Evolutionary conservation across 208 protist species (phyloP).

Genomic region (Zelonia costaricensis): DNA sequence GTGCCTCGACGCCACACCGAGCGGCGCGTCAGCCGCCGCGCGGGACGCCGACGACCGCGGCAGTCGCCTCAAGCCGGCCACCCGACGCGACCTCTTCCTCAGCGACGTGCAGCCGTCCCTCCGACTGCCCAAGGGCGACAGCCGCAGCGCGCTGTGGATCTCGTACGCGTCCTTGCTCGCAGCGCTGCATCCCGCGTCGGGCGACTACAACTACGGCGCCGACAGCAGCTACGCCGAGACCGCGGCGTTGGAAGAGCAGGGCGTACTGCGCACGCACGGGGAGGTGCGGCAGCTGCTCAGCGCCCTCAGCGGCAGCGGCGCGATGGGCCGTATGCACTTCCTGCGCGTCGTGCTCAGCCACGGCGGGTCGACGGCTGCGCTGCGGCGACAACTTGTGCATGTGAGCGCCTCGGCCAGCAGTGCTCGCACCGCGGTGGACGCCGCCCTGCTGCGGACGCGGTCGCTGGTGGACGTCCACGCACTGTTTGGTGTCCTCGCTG

Average conservation of each 20-base stretch:
- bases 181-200: constrained; percentile 8
- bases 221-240: background rate
- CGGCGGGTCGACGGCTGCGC: constrained; percentile 28
- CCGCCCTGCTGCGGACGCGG: constrained; percentile 29
- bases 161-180: constrained; percentile 28
- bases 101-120: constrained; percentile 37
- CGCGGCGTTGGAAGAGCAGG: constrained; percentile 2
- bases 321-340: constrained; percentile 25
- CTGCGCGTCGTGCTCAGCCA: constrained; percentile 34
- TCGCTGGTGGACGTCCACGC: constrained; percentile 50
- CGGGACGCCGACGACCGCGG: background rate
- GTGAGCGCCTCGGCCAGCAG: background rate
- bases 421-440: constrained; percentile 3
- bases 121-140: constrained; percentile 34
- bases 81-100: constrained; percentile 33
- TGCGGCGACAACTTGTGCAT: constrained; percentile 30
- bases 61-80: constrained; percentile 5
- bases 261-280: constrained; percentile 11
- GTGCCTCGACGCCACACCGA: background rate
- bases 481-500: constrained; percentile 48
- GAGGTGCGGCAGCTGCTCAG: constrained; percentile 17
- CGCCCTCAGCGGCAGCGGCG: constrained; percentile 6
- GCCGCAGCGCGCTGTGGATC: constrained; percentile 36
- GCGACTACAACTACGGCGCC: background rate
- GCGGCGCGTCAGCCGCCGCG: too few relatives aligned